These are phyloP conservation scores for Irpex rosettiformis DNA, from an alignment of 1,284 basidiomycete genomes.

Conservation along the genomic window DNA sequence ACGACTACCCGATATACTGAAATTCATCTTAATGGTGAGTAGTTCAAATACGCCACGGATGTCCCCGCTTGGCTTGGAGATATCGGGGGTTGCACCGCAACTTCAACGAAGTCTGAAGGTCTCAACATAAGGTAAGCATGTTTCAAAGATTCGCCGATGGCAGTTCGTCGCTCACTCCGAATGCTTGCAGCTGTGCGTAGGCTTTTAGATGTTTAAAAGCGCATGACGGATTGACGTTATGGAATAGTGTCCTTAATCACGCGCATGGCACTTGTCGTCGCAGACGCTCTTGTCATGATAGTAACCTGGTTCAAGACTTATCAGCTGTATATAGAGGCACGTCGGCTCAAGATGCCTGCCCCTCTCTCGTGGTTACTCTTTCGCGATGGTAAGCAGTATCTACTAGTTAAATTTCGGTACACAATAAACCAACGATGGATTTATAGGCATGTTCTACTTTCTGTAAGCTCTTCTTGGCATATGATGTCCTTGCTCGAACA, in stretches of 20 bases:
- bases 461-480: not conserved
- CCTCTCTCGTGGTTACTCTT: not conserved
- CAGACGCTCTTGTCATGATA: not conserved
- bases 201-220: not conserved
- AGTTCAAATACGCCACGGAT: not conserved
- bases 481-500: not conserved
- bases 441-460: not conserved
- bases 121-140: too few relatives aligned
- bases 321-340: not conserved
- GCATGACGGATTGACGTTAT: not conserved
- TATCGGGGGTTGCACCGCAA: too few relatives aligned
- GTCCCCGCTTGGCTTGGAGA: not conserved
- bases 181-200: not conserved
- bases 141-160: too few relatives aligned
- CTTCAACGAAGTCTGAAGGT: too few relatives aligned
- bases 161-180: too few relatives aligned
- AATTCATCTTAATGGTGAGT: not conserved
- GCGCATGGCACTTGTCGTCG: not conserved
- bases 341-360: not conserved
- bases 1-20: not conserved
- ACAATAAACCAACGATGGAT: too few relatives aligned
- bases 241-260: not conserved
- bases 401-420: not conserved
- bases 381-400: not conserved
- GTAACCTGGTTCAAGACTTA: not conserved